Percentiles rank a stretch among this genome's conserved stretches.
Conservation (phyloP, 78 protist species). For the Carpediemonas membranifera region DNA sequence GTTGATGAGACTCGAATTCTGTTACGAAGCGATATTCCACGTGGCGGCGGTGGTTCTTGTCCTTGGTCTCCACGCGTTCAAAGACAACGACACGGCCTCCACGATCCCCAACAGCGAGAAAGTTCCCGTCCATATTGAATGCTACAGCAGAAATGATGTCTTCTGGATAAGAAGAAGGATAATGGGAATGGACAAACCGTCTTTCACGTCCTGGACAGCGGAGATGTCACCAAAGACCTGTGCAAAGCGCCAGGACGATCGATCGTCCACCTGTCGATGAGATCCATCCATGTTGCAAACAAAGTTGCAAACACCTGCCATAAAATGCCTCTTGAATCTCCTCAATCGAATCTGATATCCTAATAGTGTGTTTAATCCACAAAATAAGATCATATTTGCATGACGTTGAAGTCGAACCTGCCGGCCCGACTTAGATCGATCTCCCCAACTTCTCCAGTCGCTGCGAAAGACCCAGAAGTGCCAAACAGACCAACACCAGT, state of each 20-base stretch:
- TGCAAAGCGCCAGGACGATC: constrained; percentile 25
- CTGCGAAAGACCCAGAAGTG: no score
- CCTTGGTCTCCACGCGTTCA: neutral
- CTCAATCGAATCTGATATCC: no score
- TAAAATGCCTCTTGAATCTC: no score
- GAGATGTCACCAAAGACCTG: constrained; percentile 42
- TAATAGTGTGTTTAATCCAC: no score
- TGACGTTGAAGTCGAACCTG: no score
- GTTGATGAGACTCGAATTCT: constrained; percentile 91
- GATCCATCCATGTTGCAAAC: no score
- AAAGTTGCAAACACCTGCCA: no score
- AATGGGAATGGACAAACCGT: constrained; percentile 24
- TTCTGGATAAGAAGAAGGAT: constrained; percentile 31
- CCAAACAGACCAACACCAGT: no score
- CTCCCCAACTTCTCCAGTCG: no score
- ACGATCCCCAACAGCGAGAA: constrained; percentile 72
- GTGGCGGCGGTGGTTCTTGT: neutral
- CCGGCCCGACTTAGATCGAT: no score
- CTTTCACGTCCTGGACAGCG: constrained; percentile 8
- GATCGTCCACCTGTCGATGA: no score
- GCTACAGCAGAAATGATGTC: constrained; percentile 82
- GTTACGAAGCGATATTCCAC: constrained; percentile 72
- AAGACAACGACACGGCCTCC: neutral
- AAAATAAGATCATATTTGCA: no score
- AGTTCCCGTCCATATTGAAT: constrained; percentile 77